Evolutionary conservation across 2,329 filamentous ascomycete genomes (phyloP).

Genomic region (Talaromyces islandicus): DNA sequence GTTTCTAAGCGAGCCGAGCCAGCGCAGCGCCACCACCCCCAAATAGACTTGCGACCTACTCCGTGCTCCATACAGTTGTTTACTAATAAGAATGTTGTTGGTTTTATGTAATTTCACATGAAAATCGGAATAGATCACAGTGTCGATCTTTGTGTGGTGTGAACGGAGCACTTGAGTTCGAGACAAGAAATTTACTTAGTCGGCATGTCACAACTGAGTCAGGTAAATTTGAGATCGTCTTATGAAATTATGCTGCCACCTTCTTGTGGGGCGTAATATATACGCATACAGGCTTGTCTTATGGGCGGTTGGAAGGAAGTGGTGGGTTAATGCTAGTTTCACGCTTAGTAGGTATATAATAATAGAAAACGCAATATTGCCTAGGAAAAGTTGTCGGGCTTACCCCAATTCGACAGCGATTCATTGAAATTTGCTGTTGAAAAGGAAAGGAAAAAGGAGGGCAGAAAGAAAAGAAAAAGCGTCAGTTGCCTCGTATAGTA

Average conservation of each 20-base stretch:
- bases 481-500: background rate
- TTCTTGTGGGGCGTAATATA: background rate
- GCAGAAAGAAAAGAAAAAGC: background rate
- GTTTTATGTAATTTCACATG: background rate
- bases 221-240: background rate
- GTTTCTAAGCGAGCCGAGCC: background rate
- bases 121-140: background rate
- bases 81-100: background rate
- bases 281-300: background rate
- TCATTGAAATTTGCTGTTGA: background rate
- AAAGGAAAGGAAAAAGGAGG: no score
- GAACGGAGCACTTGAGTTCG: no score
- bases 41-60: background rate
- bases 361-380: no score
- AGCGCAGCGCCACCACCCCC: background rate
- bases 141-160: background rate
- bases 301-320: no score
- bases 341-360: no score
- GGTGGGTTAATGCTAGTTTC: no score
- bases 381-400: no score
- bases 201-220: background rate
- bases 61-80: background rate
- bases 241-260: background rate
- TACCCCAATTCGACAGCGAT: background rate
- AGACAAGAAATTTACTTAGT: background rate